A percentile compares a stretch with the other conserved stretches of the same genome.
Conservation (phyloP, 257 asterid species). For the Apocynum venetum region DNA sequence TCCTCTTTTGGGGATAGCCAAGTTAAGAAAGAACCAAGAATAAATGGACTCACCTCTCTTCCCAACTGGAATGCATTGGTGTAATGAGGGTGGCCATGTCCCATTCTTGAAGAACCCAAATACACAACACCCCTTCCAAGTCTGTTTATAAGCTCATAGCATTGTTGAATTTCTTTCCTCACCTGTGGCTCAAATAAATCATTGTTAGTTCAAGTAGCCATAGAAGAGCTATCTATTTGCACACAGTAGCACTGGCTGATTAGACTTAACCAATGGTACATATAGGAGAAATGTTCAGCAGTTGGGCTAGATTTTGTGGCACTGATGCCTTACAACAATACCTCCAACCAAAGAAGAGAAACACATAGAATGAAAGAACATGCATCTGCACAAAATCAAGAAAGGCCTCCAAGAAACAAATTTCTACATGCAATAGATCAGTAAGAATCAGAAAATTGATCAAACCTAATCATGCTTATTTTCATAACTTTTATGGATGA, state of each 20-base stretch:
- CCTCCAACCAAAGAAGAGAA: not conserved
- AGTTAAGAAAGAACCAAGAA: not conserved
- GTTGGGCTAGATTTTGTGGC: not conserved
- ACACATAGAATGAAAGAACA: not conserved
- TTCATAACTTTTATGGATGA: not conserved
- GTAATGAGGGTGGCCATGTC: slow-evolving; percentile 65
- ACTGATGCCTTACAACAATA: not conserved
- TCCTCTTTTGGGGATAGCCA: not conserved
- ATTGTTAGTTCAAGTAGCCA: not conserved
- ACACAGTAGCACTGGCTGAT: not conserved
- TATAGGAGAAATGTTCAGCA: not conserved
- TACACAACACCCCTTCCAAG: slow-evolving; percentile 92
- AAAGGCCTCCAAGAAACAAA: not conserved
- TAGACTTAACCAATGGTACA: not conserved
- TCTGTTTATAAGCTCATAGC: slow-evolving; percentile 73
- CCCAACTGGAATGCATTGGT: slow-evolving; percentile 54
- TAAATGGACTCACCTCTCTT: slow-evolving; percentile 44
- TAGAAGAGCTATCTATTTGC: not conserved
- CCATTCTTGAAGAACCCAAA: slow-evolving; percentile 90
- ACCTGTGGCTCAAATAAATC: slow-evolving; percentile 41
- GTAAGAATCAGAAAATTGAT: not conserved
- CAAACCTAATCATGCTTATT: not conserved
- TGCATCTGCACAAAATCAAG: not conserved
- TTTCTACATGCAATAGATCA: not conserved
- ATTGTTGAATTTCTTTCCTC: slow-evolving; percentile 72